Conservation (phyloP, 352 stramenopile genomes). For the Phytophthora sojae region DNA sequence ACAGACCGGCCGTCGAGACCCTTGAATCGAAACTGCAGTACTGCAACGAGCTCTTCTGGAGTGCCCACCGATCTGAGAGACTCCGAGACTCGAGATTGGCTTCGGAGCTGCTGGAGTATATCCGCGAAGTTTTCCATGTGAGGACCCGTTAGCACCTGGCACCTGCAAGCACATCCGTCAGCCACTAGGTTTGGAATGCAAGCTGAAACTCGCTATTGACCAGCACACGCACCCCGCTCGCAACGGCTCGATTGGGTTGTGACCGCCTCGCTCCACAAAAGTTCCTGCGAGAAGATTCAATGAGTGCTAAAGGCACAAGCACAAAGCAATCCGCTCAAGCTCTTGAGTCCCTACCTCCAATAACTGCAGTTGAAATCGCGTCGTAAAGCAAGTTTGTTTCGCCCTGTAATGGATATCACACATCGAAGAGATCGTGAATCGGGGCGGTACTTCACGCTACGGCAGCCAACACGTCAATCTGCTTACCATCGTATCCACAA, state of each 20-base stretch:
- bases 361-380: constrained; percentile 57
- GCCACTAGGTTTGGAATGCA: neutral
- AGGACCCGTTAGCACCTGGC: constrained; percentile 67
- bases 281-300: constrained; percentile 42
- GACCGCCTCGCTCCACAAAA: constrained; percentile 66
- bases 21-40: constrained; percentile 32
- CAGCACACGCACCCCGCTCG: constrained; percentile 50
- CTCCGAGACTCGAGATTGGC: constrained; percentile 15
- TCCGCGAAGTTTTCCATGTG: constrained; percentile 79
- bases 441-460: neutral
- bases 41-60: constrained; percentile 29
- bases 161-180: constrained; percentile 39
- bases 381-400: constrained; percentile 70
- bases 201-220: neutral
- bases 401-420: constrained; percentile 40
- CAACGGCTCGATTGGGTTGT: constrained; percentile 82
- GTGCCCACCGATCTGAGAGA: constrained; percentile 18
- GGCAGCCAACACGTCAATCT: neutral
- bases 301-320: neutral
- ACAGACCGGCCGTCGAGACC: neutral
- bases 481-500: constrained; percentile 72
- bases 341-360: constrained; percentile 52
- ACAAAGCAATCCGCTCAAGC: neutral
- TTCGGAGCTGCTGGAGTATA: constrained; percentile 48
- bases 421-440: neutral